Evolutionary conservation across 75 land plant species (phyloP), one percentile per base, ranked within the genome.

Genomic region (Isoetes taiwanensis): DNA sequence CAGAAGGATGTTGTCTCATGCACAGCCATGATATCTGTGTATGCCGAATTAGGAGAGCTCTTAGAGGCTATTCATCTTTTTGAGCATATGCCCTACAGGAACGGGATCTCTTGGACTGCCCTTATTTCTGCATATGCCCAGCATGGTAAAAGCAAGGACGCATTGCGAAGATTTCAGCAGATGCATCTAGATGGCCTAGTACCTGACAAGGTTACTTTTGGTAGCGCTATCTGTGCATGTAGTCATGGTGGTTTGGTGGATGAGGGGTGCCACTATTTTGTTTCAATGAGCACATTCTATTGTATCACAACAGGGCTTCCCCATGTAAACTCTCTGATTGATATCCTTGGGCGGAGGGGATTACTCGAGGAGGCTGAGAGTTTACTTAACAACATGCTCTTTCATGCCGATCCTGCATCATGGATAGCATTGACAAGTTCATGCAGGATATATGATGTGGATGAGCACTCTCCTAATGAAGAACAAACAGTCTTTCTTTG

Each of bases 201-300:
- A 8, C 73, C 70, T 1, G 63, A 69, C 43, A 62, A 65, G 52
- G 61, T 73, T n/a, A 77, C 73, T 0, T 73, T 73, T 29, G 10
- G 65, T 3, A 62, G 64, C 43, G 33, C 72, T 32, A 58, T 77
- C 29, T 41, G 57, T 37, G 80, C 80, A 28, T 77, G 77, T 38
- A 64, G 63, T 16, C 71, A 72, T 21, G 58, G 64, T 53, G 82
- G 79, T 37, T 20, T 76, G 1, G 57, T 75, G 30, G 30, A 75
- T 17, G 76, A 75, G 20, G 78, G 68, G 2, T 64, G 64, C 68
- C 37, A 24, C 10, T 76, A 63, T 61, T 76, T 67, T 56, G 3
- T 54, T 46, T 54, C 61, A 21, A 79, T 79, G 79, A 33, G 52
- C 32, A 53, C 23, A 25, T 56, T 55, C 1, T 72, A 61, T 65